These are phyloP conservation scores for Chlamydomonas asymmetrica DNA, from an alignment of 139 green algal genomes.

Conservation along the genomic window DNA sequence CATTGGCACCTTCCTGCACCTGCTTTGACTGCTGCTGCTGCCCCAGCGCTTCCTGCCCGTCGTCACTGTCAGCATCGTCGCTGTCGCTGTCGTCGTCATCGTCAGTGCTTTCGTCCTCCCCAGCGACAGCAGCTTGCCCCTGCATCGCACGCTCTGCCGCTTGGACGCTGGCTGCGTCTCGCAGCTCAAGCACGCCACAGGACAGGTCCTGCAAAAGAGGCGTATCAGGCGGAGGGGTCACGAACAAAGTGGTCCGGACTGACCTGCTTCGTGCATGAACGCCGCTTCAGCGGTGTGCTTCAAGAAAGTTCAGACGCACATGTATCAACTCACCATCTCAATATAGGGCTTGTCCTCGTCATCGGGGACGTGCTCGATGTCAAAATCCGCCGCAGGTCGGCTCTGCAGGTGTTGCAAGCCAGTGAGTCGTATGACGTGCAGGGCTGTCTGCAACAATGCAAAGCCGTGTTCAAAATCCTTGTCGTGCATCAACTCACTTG, in stretches of 20 bases:
- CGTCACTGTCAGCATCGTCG: neutral
- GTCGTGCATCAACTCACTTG: slow-evolving; percentile 19
- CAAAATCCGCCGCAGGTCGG: slow-evolving; percentile 14
- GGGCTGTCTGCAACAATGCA: neutral
- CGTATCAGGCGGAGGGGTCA: neutral
- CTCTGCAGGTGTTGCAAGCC: no score
- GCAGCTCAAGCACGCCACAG: slow-evolving; percentile 47
- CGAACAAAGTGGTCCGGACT: neutral
- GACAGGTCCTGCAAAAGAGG: slow-evolving; percentile 38
- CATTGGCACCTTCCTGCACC: no score
- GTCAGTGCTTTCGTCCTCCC: neutral
- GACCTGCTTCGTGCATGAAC: neutral
- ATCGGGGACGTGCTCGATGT: slow-evolving; percentile 29
- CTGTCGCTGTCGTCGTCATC: neutral
- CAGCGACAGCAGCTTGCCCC: neutral
- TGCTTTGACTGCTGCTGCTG: no score
- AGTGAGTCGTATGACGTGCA: neutral
- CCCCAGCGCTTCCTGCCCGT: no score
- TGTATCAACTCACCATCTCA: slow-evolving; percentile 29
- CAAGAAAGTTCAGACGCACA: neutral
- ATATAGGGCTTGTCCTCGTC: slow-evolving; percentile 24
- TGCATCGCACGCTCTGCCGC: slow-evolving; percentile 40
- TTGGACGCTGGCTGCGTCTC: slow-evolving; percentile 30
- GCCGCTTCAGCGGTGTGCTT: neutral
- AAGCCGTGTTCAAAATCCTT: neutral